Evolutionary conservation across 805 yeast species (phyloP).

Genomic region (Pichia eremophila): DNA sequence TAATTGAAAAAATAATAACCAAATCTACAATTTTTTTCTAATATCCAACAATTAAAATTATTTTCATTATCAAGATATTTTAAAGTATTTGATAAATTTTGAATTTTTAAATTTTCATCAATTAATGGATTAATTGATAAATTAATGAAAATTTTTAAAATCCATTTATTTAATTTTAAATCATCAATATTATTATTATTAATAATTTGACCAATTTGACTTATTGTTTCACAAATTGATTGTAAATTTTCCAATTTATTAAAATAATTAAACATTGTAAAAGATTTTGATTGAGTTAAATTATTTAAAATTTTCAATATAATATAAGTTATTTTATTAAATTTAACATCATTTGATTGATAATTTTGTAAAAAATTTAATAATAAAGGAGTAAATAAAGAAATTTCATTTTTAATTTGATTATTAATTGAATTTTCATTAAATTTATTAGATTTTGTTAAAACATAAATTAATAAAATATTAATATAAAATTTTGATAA

Average conservation of each 20-base stretch:
- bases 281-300: too few species aligned
- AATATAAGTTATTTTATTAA: too few species aligned
- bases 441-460: conserved; percentile 52
- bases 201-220: neutral
- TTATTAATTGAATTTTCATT: neutral
- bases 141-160: conserved; percentile 6
- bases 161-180: conserved; percentile 3
- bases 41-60: neutral
- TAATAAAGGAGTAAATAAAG: neutral
- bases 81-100: neutral
- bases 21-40: neutral
- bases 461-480: conserved; percentile 57
- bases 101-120: neutral
- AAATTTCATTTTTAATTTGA: neutral
- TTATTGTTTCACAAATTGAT: too few species aligned
- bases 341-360: too few species aligned
- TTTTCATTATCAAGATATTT: neutral
- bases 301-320: too few species aligned
- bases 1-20: conserved; percentile 2
- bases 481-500: conserved; percentile 50
- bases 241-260: too few species aligned
- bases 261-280: too few species aligned
- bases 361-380: neutral
- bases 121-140: neutral
- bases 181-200: neutral